These are phyloP conservation scores for Penicillium coffeae DNA, from an alignment of 495 filamentous ascomycete genomes.

Conservation along the genomic window DNA sequence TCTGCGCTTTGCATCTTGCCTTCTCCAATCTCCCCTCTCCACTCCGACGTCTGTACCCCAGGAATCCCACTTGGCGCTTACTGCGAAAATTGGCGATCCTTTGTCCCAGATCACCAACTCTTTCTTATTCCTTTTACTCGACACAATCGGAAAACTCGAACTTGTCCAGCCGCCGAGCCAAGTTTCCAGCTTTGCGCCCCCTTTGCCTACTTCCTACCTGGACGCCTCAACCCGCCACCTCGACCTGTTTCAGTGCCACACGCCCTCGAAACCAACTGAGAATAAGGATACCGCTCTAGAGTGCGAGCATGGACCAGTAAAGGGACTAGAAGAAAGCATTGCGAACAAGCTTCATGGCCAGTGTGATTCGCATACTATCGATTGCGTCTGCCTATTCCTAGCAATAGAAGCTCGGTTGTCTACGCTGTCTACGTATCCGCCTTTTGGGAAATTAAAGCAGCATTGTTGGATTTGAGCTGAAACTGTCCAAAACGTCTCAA, in stretches of 20 bases:
- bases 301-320: constrained; percentile 20
- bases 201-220: background rate
- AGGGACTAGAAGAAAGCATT: constrained; percentile 6
- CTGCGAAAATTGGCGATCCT: background rate
- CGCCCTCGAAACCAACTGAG: background rate
- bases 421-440: too few relatives aligned
- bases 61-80: background rate
- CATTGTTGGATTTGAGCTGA: background rate
- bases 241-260: background rate
- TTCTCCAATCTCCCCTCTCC: constrained; percentile 3
- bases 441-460: too few relatives aligned
- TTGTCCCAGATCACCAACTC: too few relatives aligned
- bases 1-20: constrained; percentile 3
- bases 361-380: background rate
- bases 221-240: background rate
- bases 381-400: background rate
- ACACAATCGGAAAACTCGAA: background rate
- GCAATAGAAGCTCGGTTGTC: constrained; percentile 1
- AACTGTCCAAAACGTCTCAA: background rate
- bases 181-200: background rate
- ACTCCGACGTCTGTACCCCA: background rate
- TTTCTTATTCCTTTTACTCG: too few relatives aligned
- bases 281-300: background rate
- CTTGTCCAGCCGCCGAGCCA: background rate
- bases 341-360: constrained; percentile 24